Conservation (phyloP, 805 yeast species). For the Zygotorulaspora danielsina region DNA sequence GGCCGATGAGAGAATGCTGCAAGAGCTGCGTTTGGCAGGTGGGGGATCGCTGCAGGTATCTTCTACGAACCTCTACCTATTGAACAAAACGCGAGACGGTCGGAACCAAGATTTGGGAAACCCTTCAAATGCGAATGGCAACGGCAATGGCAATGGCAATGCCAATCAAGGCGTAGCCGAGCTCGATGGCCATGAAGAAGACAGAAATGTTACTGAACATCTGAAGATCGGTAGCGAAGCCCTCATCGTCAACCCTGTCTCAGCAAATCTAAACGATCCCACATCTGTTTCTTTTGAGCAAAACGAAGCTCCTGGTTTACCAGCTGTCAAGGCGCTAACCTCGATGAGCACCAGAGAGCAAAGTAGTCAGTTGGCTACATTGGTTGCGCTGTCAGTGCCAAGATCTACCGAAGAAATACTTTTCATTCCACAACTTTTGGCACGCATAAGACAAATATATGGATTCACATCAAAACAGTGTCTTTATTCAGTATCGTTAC, state of each 20-base stretch:
- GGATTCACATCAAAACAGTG: conserved; percentile 71
- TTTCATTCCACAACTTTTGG: conserved; percentile 66
- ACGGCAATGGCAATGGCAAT: no score
- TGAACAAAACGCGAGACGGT: conserved; percentile 25
- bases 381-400: conserved; percentile 70
- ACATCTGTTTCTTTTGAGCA: conserved; percentile 52
- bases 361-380: conserved; percentile 46
- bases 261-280: conserved; percentile 29
- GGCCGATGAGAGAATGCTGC: conserved; percentile 21
- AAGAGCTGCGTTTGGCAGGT: conserved; percentile 21
- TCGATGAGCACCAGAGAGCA: conserved; percentile 52
- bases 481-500: conserved; percentile 62
- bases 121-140: no score
- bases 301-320: conserved; percentile 71
- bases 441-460: conserved; percentile 62
- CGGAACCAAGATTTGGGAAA: no score
- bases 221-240: neutral
- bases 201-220: conserved; percentile 1
- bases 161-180: neutral
- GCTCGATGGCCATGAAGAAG: conserved; percentile 1
- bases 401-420: conserved; percentile 75
- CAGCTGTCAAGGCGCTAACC: conserved; percentile 59
- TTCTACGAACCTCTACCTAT: conserved; percentile 35
- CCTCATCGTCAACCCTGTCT: conserved; percentile 21
- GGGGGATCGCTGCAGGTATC: conserved; percentile 30